Percentiles rank a stretch among this genome's conserved stretches.
Evolutionary conservation across 306 rosid genomes (phyloP).

Genomic region (Begonia fuchsioides): DNA sequence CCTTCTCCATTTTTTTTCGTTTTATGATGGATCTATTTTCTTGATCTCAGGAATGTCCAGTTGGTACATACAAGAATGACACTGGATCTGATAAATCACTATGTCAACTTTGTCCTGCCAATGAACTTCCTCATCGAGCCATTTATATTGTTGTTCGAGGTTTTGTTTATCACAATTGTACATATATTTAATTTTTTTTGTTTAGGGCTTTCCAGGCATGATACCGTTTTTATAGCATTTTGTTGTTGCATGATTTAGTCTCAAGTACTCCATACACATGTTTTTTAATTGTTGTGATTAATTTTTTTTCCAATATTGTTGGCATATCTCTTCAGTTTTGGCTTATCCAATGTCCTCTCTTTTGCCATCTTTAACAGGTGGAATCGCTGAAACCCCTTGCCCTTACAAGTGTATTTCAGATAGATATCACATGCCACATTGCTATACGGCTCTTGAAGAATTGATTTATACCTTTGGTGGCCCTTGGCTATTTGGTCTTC

Average conservation of each 20-base stretch:
- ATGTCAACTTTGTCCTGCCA: constrained; percentile 60
- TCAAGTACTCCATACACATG: background rate
- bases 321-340: background rate
- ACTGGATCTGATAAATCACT: constrained; percentile 74
- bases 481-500: constrained; percentile 88
- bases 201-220: too few species aligned
- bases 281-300: background rate
- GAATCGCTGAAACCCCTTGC: constrained; percentile 70
- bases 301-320: background rate
- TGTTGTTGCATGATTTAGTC: background rate
- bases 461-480: constrained; percentile 93
- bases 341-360: background rate
- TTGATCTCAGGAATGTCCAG: constrained; percentile 73
- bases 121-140: constrained; percentile 79
- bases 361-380: constrained; percentile 39
- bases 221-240: too few species aligned
- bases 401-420: constrained; percentile 89
- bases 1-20: too few species aligned
- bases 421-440: constrained; percentile 91
- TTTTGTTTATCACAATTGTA: constrained; percentile 13
- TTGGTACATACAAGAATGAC: constrained; percentile 81
- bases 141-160: constrained; percentile 68
- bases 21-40: too few species aligned
- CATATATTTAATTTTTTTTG: too few species aligned
- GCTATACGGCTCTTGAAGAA: constrained; percentile 95